These are phyloP conservation scores for Daedaleopsis nitida DNA, from an alignment of 768 basidiomycete genomes.

Conservation along the genomic window DNA sequence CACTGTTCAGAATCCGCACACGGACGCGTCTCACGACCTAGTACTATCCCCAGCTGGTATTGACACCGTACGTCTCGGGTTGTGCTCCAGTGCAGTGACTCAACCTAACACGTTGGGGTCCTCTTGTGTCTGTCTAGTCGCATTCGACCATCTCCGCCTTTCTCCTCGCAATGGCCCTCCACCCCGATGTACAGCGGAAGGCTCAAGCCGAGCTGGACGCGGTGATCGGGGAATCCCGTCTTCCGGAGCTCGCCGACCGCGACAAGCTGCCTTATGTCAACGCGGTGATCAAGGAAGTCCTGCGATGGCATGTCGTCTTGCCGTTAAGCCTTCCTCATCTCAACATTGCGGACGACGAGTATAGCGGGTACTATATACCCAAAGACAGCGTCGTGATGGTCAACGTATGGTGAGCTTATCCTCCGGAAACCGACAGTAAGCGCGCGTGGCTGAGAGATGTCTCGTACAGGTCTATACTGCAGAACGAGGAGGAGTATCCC, in stretches of 20 bases:
- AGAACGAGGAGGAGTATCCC: conserved; percentile 10
- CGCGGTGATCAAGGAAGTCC: conserved; percentile 35
- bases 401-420: conserved; percentile 21
- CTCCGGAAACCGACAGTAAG: background rate
- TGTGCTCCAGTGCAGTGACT: background rate
- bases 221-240: conserved; percentile 33
- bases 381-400: background rate
- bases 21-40: background rate
- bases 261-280: conserved; percentile 28
- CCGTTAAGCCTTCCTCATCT: conserved; percentile 10
- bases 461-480: conserved; percentile 8
- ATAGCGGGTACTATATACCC: conserved; percentile 4
- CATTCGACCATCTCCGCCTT: conserved; percentile 43
- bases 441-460: background rate
- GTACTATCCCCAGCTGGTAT: background rate
- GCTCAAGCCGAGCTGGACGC: conserved; percentile 41
- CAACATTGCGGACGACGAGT: background rate
- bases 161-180: conserved; percentile 22
- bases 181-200: conserved; percentile 32
- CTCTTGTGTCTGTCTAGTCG: conserved; percentile 31
- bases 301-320: conserved; percentile 15
- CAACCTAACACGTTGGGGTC: conserved; percentile 16
- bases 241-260: conserved; percentile 29
- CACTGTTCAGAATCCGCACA: background rate
- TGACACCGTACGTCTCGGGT: background rate